Conservation (phyloP, 1,139 yeast genomes). For the Hyphopichia fennica region DNA sequence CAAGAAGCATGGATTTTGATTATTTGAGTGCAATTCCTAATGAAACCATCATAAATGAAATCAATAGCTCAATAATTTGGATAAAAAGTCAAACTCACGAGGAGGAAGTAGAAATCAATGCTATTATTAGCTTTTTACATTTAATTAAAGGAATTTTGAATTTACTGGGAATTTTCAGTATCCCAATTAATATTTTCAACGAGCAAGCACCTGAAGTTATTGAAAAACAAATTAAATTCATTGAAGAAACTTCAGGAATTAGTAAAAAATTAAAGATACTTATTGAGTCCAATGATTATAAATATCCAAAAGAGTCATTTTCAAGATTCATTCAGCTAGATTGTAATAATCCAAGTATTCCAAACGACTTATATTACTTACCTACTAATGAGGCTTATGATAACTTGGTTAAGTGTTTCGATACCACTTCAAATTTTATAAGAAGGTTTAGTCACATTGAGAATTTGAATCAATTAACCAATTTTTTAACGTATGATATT, state of each 20-base stretch:
- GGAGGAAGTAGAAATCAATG: constrained; percentile 7
- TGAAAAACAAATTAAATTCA: constrained; percentile 6
- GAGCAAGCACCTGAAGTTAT: constrained; percentile 6
- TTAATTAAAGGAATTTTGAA: constrained; percentile 26
- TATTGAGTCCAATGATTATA: not conserved
- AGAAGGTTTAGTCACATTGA: constrained; percentile 19
- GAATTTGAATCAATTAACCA: constrained; percentile 34
- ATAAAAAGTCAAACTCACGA: constrained; percentile 11
- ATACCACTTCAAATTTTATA: constrained; percentile 27
- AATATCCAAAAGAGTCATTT: constrained; percentile 31
- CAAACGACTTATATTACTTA: constrained; percentile 36
- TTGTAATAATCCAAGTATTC: constrained; percentile 60
- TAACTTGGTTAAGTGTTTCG: constrained; percentile 35
- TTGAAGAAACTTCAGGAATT: constrained; percentile 10
- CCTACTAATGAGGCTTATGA: constrained; percentile 24
- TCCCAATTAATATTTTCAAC: constrained; percentile 21
- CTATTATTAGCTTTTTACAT: constrained; percentile 26
- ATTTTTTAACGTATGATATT: constrained; percentile 35
- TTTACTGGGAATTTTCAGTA: constrained; percentile 25
- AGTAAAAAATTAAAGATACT: not conserved
- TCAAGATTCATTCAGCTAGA: constrained; percentile 55
- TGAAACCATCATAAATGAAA: constrained; percentile 20
- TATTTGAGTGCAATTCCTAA: constrained; percentile 29
- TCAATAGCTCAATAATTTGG: constrained; percentile 23
- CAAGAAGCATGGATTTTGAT: constrained; percentile 56